These are phyloP conservation scores for Talaromyces sp. DNA, from an alignment of 2,329 filamentous ascomycete genomes.

Conservation along the genomic window DNA sequence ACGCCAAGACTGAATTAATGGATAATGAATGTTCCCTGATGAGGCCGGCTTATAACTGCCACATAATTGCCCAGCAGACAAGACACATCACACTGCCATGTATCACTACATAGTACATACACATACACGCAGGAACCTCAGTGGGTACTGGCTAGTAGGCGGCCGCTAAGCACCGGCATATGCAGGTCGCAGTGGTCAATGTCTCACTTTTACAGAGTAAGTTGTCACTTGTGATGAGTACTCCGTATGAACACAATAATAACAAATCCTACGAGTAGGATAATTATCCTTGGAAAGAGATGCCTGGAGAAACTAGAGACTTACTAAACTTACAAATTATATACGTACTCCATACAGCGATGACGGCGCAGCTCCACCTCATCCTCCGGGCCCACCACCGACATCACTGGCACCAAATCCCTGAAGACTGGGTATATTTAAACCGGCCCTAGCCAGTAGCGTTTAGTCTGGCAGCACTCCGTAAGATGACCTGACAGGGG, in stretches of 20 bases:
- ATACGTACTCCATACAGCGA: too few species aligned
- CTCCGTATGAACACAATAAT: too few species aligned
- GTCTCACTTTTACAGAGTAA: background rate
- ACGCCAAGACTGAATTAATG: too few species aligned
- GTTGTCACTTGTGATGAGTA: background rate
- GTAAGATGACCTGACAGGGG: background rate
- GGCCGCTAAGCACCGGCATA: background rate
- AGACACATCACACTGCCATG: background rate
- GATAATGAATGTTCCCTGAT: too few species aligned
- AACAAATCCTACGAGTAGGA: too few species aligned
- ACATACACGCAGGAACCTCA: background rate
- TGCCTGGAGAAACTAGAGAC: too few species aligned
- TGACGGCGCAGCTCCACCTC: background rate
- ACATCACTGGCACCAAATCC: background rate
- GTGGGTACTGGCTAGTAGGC: background rate
- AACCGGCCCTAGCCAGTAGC: background rate
- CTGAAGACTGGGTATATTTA: background rate
- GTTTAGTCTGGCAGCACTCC: too few species aligned
- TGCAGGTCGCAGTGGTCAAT: background rate
- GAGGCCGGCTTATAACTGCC: too few species aligned
- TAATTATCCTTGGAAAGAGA: too few species aligned
- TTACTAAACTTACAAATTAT: too few species aligned
- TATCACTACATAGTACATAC: background rate
- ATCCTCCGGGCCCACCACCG: background rate
- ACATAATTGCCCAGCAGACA: background rate